Evolutionary conservation across 192 early-diverging fungal genomes (phyloP).

Genomic region (Chytriomyces confervae): DNA sequence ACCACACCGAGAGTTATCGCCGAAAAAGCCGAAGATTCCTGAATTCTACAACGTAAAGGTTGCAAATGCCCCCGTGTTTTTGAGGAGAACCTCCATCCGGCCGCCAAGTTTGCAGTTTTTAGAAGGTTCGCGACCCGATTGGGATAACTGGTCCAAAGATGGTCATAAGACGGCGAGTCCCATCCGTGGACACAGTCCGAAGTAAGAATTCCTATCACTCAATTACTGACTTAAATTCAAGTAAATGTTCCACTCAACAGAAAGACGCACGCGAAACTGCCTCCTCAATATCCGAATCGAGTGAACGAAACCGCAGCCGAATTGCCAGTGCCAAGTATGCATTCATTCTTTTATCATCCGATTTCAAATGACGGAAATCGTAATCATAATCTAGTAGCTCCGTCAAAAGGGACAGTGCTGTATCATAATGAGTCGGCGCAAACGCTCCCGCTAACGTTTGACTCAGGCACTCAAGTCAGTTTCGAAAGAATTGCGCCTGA

Average conservation of each 20-base stretch:
- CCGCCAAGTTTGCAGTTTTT: constrained; percentile 31
- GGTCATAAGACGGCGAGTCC: not conserved
- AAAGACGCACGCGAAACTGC: too few relatives aligned
- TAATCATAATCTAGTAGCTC: not conserved
- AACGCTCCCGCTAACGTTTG: constrained; percentile 24
- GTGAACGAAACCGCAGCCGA: too few relatives aligned
- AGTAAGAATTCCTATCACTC: not conserved
- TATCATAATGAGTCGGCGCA: constrained; percentile 28
- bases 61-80: constrained; percentile 25
- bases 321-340: too few relatives aligned
- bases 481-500: not conserved
- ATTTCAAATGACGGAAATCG: not conserved
- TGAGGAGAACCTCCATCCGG: constrained; percentile 22
- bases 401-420: not conserved
- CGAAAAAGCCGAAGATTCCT: constrained; percentile 1
- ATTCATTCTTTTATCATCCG: too few relatives aligned
- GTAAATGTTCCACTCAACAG: too few relatives aligned
- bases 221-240: too few relatives aligned
- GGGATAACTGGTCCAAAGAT: not conserved
- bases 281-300: too few relatives aligned
- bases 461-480: constrained; percentile 31
- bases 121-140: constrained; percentile 19
- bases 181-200: not conserved
- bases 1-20: too few relatives aligned
- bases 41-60: constrained; percentile 35